Evolutionary conservation across 2,329 filamentous ascomycete genomes (phyloP).

Genomic region (Sporothrix luriei): DNA sequence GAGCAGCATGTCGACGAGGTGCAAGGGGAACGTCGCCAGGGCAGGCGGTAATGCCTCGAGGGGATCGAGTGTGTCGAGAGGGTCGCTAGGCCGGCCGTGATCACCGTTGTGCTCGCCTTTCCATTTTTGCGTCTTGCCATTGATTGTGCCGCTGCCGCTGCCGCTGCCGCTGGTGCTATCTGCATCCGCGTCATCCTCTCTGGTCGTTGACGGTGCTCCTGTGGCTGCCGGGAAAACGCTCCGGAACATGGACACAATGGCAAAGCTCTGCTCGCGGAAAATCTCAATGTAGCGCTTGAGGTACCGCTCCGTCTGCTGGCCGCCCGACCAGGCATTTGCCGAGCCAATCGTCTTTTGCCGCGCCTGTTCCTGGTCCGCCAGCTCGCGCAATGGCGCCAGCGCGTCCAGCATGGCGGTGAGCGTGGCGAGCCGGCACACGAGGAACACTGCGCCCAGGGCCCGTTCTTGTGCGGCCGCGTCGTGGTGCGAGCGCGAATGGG

Average conservation of each 20-base stretch:
- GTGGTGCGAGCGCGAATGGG: constrained; percentile 30
- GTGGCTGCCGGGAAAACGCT: constrained; percentile 72
- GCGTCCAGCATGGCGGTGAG: constrained; percentile 79
- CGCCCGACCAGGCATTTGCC: constrained; percentile 61
- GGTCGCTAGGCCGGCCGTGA: not conserved
- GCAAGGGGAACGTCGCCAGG: constrained; percentile 79
- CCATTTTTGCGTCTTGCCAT: not conserved
- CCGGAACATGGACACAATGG: constrained; percentile 90
- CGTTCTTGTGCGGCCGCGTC: constrained; percentile 56
- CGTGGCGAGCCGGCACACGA: constrained; percentile 81
- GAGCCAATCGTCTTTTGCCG: constrained; percentile 48
- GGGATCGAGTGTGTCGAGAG: constrained; percentile 42
- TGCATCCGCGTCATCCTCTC: not conserved
- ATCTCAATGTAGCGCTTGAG: constrained; percentile 96
- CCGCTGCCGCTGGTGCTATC: not conserved
- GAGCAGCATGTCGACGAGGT: constrained; percentile 78
- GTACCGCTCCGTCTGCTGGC: constrained; percentile 91
- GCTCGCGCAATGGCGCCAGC: constrained; percentile 78
- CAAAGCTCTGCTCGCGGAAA: constrained; percentile 96
- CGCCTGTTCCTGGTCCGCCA: constrained; percentile 81
- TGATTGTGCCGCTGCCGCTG: not conserved
- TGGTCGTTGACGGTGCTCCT: constrained; percentile 17
- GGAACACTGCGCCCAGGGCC: constrained; percentile 77
- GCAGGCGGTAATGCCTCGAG: constrained; percentile 71
- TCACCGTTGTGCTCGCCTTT: not conserved